Evolutionary conservation across 139 green algal species (phyloP), one percentile per base, ranked within the genome.

Genomic region (Eudorina sp.): DNA sequence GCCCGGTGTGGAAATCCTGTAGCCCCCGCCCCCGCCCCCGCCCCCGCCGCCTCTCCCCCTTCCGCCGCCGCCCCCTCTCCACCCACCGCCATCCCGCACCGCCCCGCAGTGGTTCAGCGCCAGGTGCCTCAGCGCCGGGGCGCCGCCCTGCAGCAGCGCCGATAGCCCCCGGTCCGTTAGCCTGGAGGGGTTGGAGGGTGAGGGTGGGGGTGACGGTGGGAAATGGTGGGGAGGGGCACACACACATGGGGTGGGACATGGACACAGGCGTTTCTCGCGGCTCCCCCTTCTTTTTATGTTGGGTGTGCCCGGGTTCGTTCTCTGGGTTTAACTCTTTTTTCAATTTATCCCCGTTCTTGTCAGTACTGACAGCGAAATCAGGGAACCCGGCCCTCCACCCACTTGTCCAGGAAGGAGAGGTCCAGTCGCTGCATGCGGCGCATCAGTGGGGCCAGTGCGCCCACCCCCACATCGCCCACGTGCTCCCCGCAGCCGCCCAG

Each of bases 401-500:
- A 55, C 55, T 29, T 68, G 31, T 87, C 81, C 45, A 78, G 29
- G 46, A 66, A 87, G 19, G 62, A 53, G 6, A 87, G 64, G 64
- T 87, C 81, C 81, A 87, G 81, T 4, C 31, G 62, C 62, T 68
- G 62, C 62, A 87, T 40, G 2, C 64, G 18, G 3, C 11, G 3
- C 81, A 87, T 87, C 7, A 87, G 46, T 25, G 81, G 81, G 31
- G 81, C 81, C 81, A 87, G 81, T 25, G 31, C 43, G 1, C 38
- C 31, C 62, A 87, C 81, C 3, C 81, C 81, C 62, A 87, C 81
- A 25, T 87, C 81, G 43, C 81, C 36, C 3, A 36, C 64, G 31
- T 68, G 45, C 43, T 53, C 45, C 25, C 64, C 81, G 43, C 62
- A 78, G 31, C 81, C 81, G n/a, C 64, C 3, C 29, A 86, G 16